Conservation (phyloP, 2,329 filamentous ascomycete genomes). For the Endoconidiophora laricicola region DNA sequence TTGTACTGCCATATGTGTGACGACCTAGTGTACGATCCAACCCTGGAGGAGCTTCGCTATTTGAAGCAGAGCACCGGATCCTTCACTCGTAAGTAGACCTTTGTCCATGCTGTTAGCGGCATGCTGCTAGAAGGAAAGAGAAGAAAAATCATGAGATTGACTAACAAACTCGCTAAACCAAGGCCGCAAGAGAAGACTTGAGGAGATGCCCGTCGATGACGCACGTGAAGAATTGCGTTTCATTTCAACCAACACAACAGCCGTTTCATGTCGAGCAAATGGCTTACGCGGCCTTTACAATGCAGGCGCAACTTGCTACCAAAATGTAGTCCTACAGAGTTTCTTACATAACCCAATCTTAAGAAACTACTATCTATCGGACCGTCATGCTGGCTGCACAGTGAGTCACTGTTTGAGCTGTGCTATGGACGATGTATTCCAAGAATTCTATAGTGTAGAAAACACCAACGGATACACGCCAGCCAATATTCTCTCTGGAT, state of each 20-base stretch:
- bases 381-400: slow-evolving; percentile 66
- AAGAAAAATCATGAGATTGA: slow-evolving; percentile 2
- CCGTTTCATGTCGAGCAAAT: slow-evolving; percentile 68
- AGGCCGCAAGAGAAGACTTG: slow-evolving; percentile 60
- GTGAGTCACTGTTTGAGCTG: slow-evolving; percentile 47
- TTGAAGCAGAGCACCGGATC: slow-evolving; percentile 51
- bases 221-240: slow-evolving; percentile 58
- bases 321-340: slow-evolving; percentile 88
- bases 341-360: slow-evolving; percentile 88
- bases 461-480: slow-evolving; percentile 82
- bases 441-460: slow-evolving; percentile 54
- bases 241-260: slow-evolving; percentile 60
- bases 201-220: slow-evolving; percentile 49
- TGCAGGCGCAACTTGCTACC: slow-evolving; percentile 95
- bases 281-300: slow-evolving; percentile 90
- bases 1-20: slow-evolving; percentile 70
- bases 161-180: neutral
- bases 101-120: neutral
- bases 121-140: neutral
- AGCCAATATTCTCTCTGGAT: slow-evolving; percentile 72
- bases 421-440: slow-evolving; percentile 58
- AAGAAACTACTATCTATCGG: slow-evolving; percentile 78
- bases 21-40: slow-evolving; percentile 70
- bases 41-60: slow-evolving; percentile 57
- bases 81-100: slow-evolving; percentile 38